Evolutionary conservation across 2,329 filamentous ascomycete species (phyloP), one percentile per base, ranked within the genome.

Genomic region (Setomelanomma holmii): DNA sequence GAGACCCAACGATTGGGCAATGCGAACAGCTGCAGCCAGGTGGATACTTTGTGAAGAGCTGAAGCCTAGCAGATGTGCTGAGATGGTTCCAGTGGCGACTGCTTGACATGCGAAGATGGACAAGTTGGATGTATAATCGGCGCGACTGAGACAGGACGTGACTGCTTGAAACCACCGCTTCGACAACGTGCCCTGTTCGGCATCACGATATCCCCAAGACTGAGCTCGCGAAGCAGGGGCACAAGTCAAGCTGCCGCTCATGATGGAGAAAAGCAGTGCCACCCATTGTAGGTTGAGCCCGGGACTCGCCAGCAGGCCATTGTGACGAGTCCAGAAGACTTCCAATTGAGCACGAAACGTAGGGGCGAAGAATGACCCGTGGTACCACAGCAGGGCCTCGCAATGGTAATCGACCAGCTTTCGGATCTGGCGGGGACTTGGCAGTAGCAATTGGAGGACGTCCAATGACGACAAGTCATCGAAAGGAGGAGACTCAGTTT

Each of bases 1-100:
- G 1, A 81, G 66, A 0, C 77, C 78, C 0, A 80, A 67, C 4
- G 71, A 71, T 51, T 80, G 78, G 5, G 76, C 78, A 23, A 81
- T 78, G 8, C 78, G 73, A 2, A 77, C 66, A 6, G 75, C 79
- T 0, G 76, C 72, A 1, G 77, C 78, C 4, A 80, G 67, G 10
- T 78, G 68, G 2, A 79, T 75, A 4, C 71, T 76, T 40, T 80
- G 77, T 14, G 71, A 75, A 53, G 76, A 78, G 10, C 75, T 78
- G 23, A 73, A 74, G 1, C 78, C 78, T 1, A 80, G 66, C 14
- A 77, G 64, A 49, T 81, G 79, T 0, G 76, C 78, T 6, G 74
- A 72, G n/a, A 79, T 75, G 4, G 78, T 79, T 8, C 76, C 63
- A 1, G 73, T 76, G 3, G 75, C 65, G 40, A 81, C 78, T 12